phyloP scores from a whole-genome alignment of 163 green algal genomes.

The Trebouxiophyceae sp. region DNA sequence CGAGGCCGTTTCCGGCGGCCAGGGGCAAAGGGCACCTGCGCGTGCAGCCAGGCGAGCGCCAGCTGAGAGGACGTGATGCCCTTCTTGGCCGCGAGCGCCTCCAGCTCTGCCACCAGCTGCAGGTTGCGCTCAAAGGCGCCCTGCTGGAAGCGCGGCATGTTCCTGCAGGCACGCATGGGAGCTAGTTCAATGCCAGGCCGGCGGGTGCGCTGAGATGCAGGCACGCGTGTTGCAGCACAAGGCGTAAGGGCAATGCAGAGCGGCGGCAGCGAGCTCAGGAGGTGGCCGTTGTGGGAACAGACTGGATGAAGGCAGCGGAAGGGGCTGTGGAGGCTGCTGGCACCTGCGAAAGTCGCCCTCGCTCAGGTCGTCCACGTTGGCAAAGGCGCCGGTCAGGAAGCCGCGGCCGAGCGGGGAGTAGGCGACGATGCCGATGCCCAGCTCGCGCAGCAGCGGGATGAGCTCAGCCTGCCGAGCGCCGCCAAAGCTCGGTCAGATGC shows the following conservation, averaged over 20 bases:
- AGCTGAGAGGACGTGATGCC: slow-evolving; percentile 43
- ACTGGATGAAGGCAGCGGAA: neutral
- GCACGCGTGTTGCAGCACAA: neutral
- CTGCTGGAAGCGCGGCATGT: slow-evolving; percentile 16
- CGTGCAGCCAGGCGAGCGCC: slow-evolving; percentile 56
- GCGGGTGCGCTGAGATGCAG: neutral
- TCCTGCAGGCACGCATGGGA: slow-evolving; percentile 14
- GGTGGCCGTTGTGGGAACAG: no score
- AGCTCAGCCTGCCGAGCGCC: slow-evolving; percentile 34
- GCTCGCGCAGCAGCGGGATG: slow-evolving; percentile 46
- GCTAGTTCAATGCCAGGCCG: no score
- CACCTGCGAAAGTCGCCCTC: neutral
- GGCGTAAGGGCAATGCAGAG: neutral
- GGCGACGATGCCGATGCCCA: slow-evolving; percentile 59
- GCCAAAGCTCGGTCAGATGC: no score
- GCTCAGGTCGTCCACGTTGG: slow-evolving; percentile 2
- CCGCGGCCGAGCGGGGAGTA: slow-evolving; percentile 55
- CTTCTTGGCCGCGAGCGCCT: slow-evolving; percentile 33
- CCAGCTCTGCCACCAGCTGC: slow-evolving; percentile 37
- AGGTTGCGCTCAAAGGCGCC: slow-evolving; percentile 41
- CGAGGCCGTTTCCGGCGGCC: neutral
- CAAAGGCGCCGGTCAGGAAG: slow-evolving; percentile 44
- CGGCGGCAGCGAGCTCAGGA: no score
- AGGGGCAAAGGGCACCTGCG: slow-evolving; percentile 11
- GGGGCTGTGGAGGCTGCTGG: neutral